Base-by-base conservation (phyloP, 805 yeast species). In the Sugiyamaella boreocaroliniensis region DNA sequence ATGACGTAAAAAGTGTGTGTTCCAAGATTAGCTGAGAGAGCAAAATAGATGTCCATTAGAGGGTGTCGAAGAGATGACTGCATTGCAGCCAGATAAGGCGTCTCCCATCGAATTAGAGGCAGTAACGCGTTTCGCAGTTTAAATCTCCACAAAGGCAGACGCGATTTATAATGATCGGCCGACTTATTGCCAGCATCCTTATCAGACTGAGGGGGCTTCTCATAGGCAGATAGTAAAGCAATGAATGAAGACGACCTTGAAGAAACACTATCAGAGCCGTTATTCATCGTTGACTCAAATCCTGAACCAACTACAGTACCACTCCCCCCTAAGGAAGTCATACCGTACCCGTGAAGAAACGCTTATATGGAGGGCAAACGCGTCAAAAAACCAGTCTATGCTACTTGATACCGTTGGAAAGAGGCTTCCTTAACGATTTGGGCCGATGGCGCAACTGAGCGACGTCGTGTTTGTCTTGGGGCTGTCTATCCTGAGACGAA, bases 1-100 rank as follows among this genome's bases (percentile, higher is more conserved):
- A 92, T 66, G 47, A 93, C 95, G 66, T 92, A 92, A 66, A 93
- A 93, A 0, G 97, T 88, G 68, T 92, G 99, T 4, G 95, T 80
- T 0, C 97, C 99, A 57, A 93, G 73, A 61, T 85, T 83, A 15
- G 98, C 96, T 2, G 95, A 79, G 74, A 87, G 81, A 8, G 95
- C 85, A 69, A 92, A 92, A 62, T 85, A 93, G 22, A 74, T 62
- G 69, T 90, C 97, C 49, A 83, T 68, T 15, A 67, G 48, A 1
- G 80, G 74, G 40, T 68, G 65, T 53, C 95, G 73, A 11, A 58
- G 61, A 4, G 53, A 46, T 3, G 61, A 50, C 71, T 92, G 99
- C 54, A 87, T 68, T 3, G 58, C 58, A 9, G 76, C 72, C n/a
- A 92, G 67, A 1, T 76, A 53, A 1, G 73, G 76, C 0, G 95